Conservation (phyloP, 257 asterid species). For the Fraxinus americana region DNA sequence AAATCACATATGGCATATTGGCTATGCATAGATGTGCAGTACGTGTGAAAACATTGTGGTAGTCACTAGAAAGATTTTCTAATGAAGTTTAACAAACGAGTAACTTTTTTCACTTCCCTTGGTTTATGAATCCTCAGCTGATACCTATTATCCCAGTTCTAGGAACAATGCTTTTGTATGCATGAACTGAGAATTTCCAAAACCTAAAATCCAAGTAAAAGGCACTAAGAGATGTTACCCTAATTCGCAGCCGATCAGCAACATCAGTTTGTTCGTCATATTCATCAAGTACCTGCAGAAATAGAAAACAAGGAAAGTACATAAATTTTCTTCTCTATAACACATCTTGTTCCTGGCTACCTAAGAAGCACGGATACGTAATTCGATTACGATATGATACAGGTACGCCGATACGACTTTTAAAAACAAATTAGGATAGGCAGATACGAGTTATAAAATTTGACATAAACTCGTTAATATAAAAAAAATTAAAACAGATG, state of each 20-base stretch:
- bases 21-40: background rate
- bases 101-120: background rate
- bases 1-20: background rate
- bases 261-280: conserved; percentile 95
- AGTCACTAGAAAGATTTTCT: conserved; percentile 1
- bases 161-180: background rate
- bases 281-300: conserved; percentile 86
- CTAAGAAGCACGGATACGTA: no score
- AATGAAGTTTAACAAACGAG: background rate
- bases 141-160: background rate
- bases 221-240: conserved; percentile 44
- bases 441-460: no score
- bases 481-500: no score
- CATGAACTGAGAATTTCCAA: background rate
- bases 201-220: conserved; percentile 18
- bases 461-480: no score
- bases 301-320: conserved; percentile 9
- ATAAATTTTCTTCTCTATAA: background rate
- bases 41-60: background rate
- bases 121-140: background rate
- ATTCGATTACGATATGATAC: no score
- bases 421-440: no score
- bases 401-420: no score
- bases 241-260: conserved; percentile 90
- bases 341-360: conserved; percentile 3